Evolutionary conservation across 2,329 filamentous ascomycete species (phyloP), one percentile per base, ranked within the genome.

Genomic region (Fusarium nematophilum): DNA sequence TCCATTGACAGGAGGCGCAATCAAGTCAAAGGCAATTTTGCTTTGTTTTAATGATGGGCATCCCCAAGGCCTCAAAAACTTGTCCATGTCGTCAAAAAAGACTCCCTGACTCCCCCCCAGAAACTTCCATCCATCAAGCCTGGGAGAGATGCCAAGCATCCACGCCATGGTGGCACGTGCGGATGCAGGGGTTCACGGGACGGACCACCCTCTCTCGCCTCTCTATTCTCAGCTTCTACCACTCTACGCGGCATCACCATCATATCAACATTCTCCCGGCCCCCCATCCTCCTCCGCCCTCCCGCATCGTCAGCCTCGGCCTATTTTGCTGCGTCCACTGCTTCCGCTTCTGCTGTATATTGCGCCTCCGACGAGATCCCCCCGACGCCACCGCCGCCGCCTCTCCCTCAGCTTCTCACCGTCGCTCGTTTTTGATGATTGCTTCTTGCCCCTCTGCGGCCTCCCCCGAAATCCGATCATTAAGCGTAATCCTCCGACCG

Each of bases 381-480:
- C 38, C 4, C 26, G 25, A 33, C 27, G 33, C 40, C 23, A 46
- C 27, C 33, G 31, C 45, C 57, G 40, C 25, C 61, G 36, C 54
- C 26, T 44, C 31, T 29, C 40, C 40, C 23, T 43, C 44, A 45
- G 26, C 54, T 46, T 52, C 53, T 43, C 47, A n/a, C n/a, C 42
- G 56, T 61, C 62, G 47, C 62, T 68, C 65, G 59, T 59, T 69
- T 45, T 62, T n/a, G 66, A 65, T 57, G 59, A 68, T 72, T n/a
- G 59, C 56, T 55, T 64, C 44, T 65, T 64, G 65, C 66, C 66
- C 64, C 64, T 66, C 66, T 61, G 65, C 64, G 42, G 52, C 57
- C 54, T 39, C 49, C 37, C 37, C 48, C 60, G 51, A 68, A 68
- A 52, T 56, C 58, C 61, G 51, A 55, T 64, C 53, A 53, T 58